phyloP scores from a whole-genome alignment of 768 basidiomycete species.

The Heimioporus sp. region DNA sequence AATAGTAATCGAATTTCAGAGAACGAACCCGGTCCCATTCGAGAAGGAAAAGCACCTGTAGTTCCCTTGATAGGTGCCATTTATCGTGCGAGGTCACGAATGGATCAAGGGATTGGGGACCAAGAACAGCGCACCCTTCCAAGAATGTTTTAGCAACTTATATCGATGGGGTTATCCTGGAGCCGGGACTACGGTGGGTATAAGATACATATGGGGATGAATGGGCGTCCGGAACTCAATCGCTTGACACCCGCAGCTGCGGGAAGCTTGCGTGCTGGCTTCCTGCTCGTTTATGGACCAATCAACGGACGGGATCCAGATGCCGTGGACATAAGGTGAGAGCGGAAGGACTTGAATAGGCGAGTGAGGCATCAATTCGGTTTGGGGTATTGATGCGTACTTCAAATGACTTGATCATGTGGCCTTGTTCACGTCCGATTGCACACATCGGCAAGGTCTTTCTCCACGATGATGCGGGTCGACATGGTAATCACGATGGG shows the following conservation, averaged over 20 bases:
- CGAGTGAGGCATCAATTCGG: neutral
- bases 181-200: conserved; percentile 5
- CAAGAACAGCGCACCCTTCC: neutral
- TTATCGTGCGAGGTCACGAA: conserved; percentile 1
- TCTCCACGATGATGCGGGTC: neutral
- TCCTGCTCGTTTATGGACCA: neutral
- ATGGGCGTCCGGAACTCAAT: neutral
- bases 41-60: conserved; percentile 34
- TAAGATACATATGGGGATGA: neutral
- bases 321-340: neutral
- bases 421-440: neutral
- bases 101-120: conserved; percentile 1
- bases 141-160: conserved; percentile 6
- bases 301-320: neutral
- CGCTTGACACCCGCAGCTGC: neutral
- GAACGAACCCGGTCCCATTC: neutral
- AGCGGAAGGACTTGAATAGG: conserved; percentile 4
- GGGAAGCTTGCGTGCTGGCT: neutral
- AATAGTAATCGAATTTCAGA: neutral
- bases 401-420: conserved; percentile 3
- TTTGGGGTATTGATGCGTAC: neutral
- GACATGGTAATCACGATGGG: neutral
- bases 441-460: neutral
- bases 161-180: conserved; percentile 5
- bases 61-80: conserved; percentile 41